These are phyloP conservation scores for Salvia hispanica DNA, from an alignment of 257 asterid genomes.

Conservation along the genomic window DNA sequence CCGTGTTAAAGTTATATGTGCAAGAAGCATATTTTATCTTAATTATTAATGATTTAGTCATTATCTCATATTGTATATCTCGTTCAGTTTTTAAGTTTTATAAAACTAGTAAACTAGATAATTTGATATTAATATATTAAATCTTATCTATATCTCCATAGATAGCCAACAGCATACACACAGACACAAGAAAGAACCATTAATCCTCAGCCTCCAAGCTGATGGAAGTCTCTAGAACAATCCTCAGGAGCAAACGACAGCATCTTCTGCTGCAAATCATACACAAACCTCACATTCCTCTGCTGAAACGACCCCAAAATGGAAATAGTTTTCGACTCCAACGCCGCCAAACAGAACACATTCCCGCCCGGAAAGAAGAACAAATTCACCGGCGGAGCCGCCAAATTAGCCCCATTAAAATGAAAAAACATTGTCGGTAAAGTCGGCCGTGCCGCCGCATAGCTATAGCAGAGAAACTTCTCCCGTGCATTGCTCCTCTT, in stretches of 20 bases:
- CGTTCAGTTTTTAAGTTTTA: too few relatives aligned
- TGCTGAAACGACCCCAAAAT: slow-evolving; percentile 18
- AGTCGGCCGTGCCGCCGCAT: too few relatives aligned
- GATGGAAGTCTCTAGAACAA: slow-evolving; percentile 18
- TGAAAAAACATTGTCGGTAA: slow-evolving; percentile 17
- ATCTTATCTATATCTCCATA: too few relatives aligned
- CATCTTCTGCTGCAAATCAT: not conserved
- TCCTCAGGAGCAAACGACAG: slow-evolving; percentile 4
- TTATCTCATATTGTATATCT: too few relatives aligned
- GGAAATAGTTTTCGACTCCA: not conserved
- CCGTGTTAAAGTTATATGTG: too few relatives aligned
- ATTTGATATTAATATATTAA: too few relatives aligned
- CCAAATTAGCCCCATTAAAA: not conserved
- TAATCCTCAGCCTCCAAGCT: too few relatives aligned
- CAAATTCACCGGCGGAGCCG: not conserved
- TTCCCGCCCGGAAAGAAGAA: not conserved
- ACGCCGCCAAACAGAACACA: not conserved
- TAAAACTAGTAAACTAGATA: too few relatives aligned
- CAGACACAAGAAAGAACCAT: too few relatives aligned
- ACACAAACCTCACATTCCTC: slow-evolving; percentile 17
- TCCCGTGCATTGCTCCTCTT: not conserved
- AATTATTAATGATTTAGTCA: too few relatives aligned
- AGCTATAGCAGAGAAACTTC: not conserved
- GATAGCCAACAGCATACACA: too few relatives aligned
- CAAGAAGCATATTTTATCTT: too few relatives aligned